Percentiles rank a stretch among this genome's conserved stretches.
phyloP scores from a whole-genome alignment of 345 rosid species.

The Eucalyptus curtisii region DNA sequence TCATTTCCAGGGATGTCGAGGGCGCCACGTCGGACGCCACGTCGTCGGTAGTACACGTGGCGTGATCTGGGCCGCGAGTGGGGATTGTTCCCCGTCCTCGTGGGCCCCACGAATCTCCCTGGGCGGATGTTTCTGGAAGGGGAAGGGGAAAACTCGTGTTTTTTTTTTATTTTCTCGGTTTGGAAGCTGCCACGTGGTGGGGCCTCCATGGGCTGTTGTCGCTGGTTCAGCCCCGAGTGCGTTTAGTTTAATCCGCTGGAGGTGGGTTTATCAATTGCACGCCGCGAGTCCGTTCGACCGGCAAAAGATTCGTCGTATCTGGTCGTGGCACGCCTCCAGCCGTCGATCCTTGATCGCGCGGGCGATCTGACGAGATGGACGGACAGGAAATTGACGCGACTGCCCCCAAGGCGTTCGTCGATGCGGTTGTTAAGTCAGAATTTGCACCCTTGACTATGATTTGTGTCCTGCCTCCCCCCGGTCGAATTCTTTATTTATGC shows the following conservation, averaged over 20 bases:
- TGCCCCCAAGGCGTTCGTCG: neutral
- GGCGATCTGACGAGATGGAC: neutral
- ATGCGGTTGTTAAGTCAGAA: neutral
- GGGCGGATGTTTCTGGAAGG: conserved; percentile 47
- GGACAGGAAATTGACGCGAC: neutral
- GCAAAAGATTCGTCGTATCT: neutral
- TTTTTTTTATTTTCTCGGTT: neutral
- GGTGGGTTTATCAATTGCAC: neutral
- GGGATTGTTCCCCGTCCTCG: neutral
- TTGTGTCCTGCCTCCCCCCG: neutral
- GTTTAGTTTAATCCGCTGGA: neutral
- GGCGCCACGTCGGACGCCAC: conserved; percentile 49
- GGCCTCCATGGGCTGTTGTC: neutral
- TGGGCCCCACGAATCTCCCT: neutral
- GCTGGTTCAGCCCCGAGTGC: neutral
- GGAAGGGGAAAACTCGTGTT: neutral
- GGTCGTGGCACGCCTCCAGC: neutral
- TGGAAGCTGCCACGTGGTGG: conserved; percentile 23
- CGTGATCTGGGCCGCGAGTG: conserved; percentile 15
- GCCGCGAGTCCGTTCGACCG: neutral
- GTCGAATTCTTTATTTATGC: neutral
- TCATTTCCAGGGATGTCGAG: conserved; percentile 21
- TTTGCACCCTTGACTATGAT: neutral
- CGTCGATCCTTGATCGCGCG: neutral
- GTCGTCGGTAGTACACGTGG: conserved; percentile 16